Conservation (phyloP, 73 alveolate genomes). For the Paramecium caudatum region DNA sequence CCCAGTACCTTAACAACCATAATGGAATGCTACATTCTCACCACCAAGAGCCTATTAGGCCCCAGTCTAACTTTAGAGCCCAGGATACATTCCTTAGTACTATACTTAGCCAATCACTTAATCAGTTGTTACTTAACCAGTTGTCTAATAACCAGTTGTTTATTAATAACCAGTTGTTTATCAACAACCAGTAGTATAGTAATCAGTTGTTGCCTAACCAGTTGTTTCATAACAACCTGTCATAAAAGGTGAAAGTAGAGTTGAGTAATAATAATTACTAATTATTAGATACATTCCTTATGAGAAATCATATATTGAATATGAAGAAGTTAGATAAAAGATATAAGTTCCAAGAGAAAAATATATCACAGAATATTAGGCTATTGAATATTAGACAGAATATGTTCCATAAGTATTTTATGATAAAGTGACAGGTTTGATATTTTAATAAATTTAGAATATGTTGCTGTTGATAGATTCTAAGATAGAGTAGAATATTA, state of each 20-base stretch:
- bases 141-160: background rate
- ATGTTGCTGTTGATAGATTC: constrained; percentile 67
- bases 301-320: constrained; percentile 68
- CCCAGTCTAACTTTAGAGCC: background rate
- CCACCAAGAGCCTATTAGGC: constrained; percentile 52
- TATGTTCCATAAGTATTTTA: constrained; percentile 69
- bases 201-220: background rate
- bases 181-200: background rate
- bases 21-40: constrained; percentile 6
- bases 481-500: constrained; percentile 65
- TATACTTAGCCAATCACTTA: background rate
- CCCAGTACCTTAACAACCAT: background rate
- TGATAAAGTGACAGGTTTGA: constrained; percentile 63
- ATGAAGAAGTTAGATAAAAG: constrained; percentile 69
- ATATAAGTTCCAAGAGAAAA: constrained; percentile 71
- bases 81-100: constrained; percentile 3
- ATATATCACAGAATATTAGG: constrained; percentile 71
- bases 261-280: background rate
- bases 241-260: constrained; percentile 54
- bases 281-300: constrained; percentile 69
- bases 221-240: constrained; percentile 27
- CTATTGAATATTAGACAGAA: constrained; percentile 71
- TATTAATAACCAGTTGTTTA: constrained; percentile 23
- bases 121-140: constrained; percentile 12
- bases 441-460: background rate